Evolutionary conservation across 306 rosid genomes (phyloP).

Genomic region (Canavalia ensiformis): DNA sequence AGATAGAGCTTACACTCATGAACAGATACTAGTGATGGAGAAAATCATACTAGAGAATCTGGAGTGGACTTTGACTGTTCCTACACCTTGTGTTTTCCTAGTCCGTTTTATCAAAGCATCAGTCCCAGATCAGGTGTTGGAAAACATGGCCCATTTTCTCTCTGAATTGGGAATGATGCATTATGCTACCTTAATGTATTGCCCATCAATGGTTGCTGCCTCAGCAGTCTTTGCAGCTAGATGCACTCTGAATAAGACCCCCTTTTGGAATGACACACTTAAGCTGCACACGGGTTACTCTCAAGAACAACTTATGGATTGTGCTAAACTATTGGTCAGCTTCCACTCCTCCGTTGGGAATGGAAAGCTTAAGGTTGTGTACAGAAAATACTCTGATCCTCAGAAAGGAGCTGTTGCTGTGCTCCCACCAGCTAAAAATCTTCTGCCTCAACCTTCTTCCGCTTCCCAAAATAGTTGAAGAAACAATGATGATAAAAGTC

Average conservation of each 20-base stretch:
- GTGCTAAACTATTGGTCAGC: slow-evolving; percentile 67
- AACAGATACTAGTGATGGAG: slow-evolving; percentile 83
- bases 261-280: slow-evolving; percentile 81
- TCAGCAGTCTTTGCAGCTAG: slow-evolving; percentile 87
- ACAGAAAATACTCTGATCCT: slow-evolving; percentile 62
- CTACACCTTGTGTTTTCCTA: slow-evolving; percentile 81
- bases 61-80: slow-evolving; percentile 90
- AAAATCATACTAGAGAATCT: slow-evolving; percentile 77
- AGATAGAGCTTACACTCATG: slow-evolving; percentile 75
- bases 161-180: slow-evolving; percentile 84
- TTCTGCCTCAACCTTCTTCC: slow-evolving; percentile 44
- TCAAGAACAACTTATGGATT: slow-evolving; percentile 75
- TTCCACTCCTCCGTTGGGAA: slow-evolving; percentile 57
- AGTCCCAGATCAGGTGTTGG: slow-evolving; percentile 61
- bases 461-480: slow-evolving; percentile 1
- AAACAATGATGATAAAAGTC: not conserved
- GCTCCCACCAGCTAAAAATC: slow-evolving; percentile 69
- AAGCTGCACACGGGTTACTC: slow-evolving; percentile 76
- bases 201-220: slow-evolving; percentile 94
- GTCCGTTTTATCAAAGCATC: slow-evolving; percentile 93
- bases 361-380: slow-evolving; percentile 68
- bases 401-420: slow-evolving; percentile 71
- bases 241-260: slow-evolving; percentile 71
- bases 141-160: slow-evolving; percentile 70
- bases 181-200: slow-evolving; percentile 63